Percentiles rank a stretch among this genome's conserved stretches.
phyloP scores from a whole-genome alignment of 805 yeast genomes.

The Priceomyces fermenticarens region DNA sequence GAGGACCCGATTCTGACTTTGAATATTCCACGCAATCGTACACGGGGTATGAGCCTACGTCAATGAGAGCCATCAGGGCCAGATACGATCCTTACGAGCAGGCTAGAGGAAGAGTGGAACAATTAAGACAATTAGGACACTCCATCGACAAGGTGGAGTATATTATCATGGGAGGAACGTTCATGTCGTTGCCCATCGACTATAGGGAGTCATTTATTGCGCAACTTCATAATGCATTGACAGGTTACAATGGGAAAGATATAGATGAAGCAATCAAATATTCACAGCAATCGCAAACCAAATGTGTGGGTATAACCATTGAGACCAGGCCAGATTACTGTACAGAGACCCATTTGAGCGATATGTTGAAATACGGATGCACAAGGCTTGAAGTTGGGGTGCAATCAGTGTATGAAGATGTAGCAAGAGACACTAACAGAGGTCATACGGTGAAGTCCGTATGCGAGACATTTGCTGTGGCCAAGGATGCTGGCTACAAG shows the following conservation, averaged over 20 bases:
- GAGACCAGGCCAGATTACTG: slow-evolving; percentile 99
- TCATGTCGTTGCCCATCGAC: slow-evolving; percentile 88
- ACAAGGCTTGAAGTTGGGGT: slow-evolving; percentile 96
- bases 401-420: slow-evolving; percentile 96
- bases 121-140: slow-evolving; percentile 91
- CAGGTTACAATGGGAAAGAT: slow-evolving; percentile 85
- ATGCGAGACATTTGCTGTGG: slow-evolving; percentile 89
- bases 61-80: slow-evolving; percentile 99
- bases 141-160: slow-evolving; percentile 97
- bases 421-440: slow-evolving; percentile 95
- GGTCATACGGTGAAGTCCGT: slow-evolving; percentile 97
- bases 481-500: slow-evolving; percentile 98
- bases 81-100: slow-evolving; percentile 98
- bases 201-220: slow-evolving; percentile 89
- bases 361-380: slow-evolving; percentile 95
- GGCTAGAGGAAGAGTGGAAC: slow-evolving; percentile 96
- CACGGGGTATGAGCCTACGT: slow-evolving; percentile 98
- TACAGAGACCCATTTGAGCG: slow-evolving; percentile 91
- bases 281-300: slow-evolving; percentile 91
- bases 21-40: slow-evolving; percentile 98
- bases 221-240: slow-evolving; percentile 88
- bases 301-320: slow-evolving; percentile 97
- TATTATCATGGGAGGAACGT: slow-evolving; percentile 98
- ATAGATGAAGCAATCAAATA: slow-evolving; percentile 87
- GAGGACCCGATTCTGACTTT: slow-evolving; percentile 98